Evolutionary conservation across 768 basidiomycete species (phyloP).

Genomic region (Sarcomyxa edulis): DNA sequence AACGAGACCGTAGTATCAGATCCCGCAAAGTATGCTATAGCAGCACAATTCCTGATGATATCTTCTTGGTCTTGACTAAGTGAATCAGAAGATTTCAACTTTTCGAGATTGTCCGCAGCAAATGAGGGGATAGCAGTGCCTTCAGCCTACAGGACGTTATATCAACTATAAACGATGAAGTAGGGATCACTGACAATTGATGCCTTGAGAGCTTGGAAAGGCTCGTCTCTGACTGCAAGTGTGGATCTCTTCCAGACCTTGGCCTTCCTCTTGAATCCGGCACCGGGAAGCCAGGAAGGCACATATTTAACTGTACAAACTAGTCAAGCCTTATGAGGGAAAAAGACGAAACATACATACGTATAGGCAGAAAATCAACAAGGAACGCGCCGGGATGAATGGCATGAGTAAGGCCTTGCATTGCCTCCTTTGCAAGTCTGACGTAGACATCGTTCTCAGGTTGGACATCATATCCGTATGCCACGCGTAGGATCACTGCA

Average conservation of each 20-base stretch:
- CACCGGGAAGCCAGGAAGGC: conserved; percentile 34
- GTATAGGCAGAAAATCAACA: conserved; percentile 31
- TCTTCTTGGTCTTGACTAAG: conserved; percentile 6
- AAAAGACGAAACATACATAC: no score
- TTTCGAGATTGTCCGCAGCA: conserved; percentile 20
- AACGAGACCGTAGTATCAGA: conserved; percentile 9
- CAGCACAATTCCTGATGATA: conserved; percentile 8
- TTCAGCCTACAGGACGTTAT: conserved; percentile 10
- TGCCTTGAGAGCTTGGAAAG: conserved; percentile 22
- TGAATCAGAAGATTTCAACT: no score
- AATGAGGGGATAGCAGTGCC: conserved; percentile 20
- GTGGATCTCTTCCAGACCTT: conserved; percentile 15
- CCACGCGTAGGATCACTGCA: conserved; percentile 29
- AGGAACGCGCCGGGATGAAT: conserved; percentile 32
- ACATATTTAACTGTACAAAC: background rate
- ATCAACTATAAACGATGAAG: background rate
- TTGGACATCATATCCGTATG: conserved; percentile 34
- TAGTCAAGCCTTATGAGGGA: no score
- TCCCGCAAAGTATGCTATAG: conserved; percentile 7
- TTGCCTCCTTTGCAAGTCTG: conserved; percentile 17
- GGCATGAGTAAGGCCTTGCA: conserved; percentile 17
- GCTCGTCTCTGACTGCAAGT: conserved; percentile 16
- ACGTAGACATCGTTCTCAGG: conserved; percentile 30
- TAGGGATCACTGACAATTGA: conserved; percentile 15
- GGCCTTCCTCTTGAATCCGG: conserved; percentile 26